Conservation (phyloP, 495 filamentous ascomycete species). For the Corynascus novoguineensis region DNA sequence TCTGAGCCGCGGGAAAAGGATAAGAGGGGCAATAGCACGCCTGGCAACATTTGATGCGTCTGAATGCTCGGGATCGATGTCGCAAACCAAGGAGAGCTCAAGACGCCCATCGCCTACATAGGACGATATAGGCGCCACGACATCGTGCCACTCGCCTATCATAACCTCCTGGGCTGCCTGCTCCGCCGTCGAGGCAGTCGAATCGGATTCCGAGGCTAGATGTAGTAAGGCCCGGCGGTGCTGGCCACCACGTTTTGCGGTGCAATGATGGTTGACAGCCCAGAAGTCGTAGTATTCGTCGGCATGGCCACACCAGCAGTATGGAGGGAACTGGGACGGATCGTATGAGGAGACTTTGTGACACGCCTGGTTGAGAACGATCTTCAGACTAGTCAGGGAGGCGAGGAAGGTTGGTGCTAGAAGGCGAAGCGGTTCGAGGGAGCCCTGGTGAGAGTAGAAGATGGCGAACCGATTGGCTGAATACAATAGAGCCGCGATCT, state of each 20-base stretch:
- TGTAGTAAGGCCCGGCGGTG: conserved; percentile 1
- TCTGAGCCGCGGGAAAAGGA: background rate
- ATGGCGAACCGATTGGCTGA: conserved; percentile 15
- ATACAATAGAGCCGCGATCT: conserved; percentile 10
- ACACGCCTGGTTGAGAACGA: conserved; percentile 13
- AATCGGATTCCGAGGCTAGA: background rate
- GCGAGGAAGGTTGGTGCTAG: conserved; percentile 6
- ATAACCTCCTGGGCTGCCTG: conserved; percentile 6
- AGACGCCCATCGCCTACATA: conserved; percentile 2
- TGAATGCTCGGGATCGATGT: background rate
- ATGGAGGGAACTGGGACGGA: background rate
- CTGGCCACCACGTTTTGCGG: background rate
- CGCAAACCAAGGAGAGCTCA: conserved; percentile 11
- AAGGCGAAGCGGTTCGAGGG: conserved; percentile 6
- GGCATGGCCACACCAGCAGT: background rate
- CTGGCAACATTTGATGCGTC: background rate
- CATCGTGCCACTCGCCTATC: conserved; percentile 10
- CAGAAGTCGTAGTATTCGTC: too few relatives aligned
- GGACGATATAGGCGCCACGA: conserved; percentile 6
- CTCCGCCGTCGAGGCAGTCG: background rate
- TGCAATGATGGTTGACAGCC: background rate
- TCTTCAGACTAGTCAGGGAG: conserved; percentile 14
- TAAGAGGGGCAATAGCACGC: background rate
- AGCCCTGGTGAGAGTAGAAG: conserved; percentile 1
- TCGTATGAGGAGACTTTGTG: conserved; percentile 1